phyloP scores from a whole-genome alignment of 78 protist species.

The Cyanophora paradoxa region DNA sequence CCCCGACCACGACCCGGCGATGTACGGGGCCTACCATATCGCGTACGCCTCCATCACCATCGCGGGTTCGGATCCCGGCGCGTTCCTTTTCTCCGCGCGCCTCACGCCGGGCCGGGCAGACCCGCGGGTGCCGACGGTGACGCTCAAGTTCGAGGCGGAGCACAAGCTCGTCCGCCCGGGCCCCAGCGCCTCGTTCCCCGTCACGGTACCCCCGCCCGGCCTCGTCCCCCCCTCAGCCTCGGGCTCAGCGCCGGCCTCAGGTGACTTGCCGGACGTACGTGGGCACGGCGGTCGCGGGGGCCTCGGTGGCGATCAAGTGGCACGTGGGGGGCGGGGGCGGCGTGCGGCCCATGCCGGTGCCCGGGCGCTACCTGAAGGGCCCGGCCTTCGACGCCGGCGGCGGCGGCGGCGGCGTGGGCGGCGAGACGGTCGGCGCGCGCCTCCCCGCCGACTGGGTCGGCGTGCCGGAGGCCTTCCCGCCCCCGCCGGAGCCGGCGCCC shows the following conservation, averaged over 20 bases:
- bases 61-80: too few species aligned
- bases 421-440: too few species aligned
- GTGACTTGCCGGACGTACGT: too few species aligned
- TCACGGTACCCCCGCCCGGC: background rate
- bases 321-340: background rate
- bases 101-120: too few species aligned
- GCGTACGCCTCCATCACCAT: background rate
- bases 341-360: background rate
- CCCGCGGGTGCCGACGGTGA: constrained; percentile 10
- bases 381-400: background rate
- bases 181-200: background rate
- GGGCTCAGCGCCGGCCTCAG: too few species aligned
- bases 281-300: background rate
- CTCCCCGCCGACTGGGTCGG: too few species aligned
- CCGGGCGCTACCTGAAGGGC: background rate
- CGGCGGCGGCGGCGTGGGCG: background rate
- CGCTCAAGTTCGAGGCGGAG: background rate
- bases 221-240: too few species aligned
- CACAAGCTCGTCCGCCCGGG: background rate
- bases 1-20: too few species aligned
- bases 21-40: too few species aligned
- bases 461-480: too few species aligned
- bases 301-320: background rate
- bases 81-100: too few species aligned
- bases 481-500: background rate